phyloP scores from a whole-genome alignment of 257 asterid species.

The Penstemon barbatus region DNA sequence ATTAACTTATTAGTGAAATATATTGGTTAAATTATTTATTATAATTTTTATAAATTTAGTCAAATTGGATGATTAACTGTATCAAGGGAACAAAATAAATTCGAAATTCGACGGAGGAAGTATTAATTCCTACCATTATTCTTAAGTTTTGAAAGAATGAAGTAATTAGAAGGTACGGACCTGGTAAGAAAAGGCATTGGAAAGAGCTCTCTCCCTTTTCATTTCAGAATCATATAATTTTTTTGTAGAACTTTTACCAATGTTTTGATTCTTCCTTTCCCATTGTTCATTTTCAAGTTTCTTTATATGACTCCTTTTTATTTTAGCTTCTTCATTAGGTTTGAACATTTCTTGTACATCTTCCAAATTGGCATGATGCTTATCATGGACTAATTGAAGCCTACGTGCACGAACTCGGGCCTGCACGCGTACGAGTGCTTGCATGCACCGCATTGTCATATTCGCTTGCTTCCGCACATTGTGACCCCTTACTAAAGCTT shows the following conservation, averaged over 20 bases:
- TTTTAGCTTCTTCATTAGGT: slow-evolving; percentile 38
- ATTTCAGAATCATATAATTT: slow-evolving; percentile 51
- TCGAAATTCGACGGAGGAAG: too few species aligned
- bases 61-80: too few species aligned
- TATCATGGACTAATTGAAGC: slow-evolving; percentile 57
- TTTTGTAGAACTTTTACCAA: slow-evolving; percentile 46
- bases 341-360: slow-evolving; percentile 36
- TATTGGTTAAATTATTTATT: too few species aligned
- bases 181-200: slow-evolving; percentile 76
- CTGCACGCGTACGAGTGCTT: slow-evolving; percentile 88
- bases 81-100: too few species aligned
- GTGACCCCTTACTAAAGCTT: slow-evolving; percentile 90
- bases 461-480: slow-evolving; percentile 90
- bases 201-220: slow-evolving; percentile 68
- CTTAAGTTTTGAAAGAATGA: background rate
- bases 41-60: too few species aligned
- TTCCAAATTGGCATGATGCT: slow-evolving; percentile 43
- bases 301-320: slow-evolving; percentile 36
- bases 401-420: slow-evolving; percentile 81
- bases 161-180: slow-evolving; percentile 27
- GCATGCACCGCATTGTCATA: slow-evolving; percentile 98
- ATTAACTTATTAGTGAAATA: too few species aligned
- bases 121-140: too few species aligned
- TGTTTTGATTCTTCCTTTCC: slow-evolving; percentile 49
- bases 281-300: slow-evolving; percentile 46